Conservation (phyloP, 2,329 filamentous ascomycete genomes). For the Dothiorella sarmentorum region DNA sequence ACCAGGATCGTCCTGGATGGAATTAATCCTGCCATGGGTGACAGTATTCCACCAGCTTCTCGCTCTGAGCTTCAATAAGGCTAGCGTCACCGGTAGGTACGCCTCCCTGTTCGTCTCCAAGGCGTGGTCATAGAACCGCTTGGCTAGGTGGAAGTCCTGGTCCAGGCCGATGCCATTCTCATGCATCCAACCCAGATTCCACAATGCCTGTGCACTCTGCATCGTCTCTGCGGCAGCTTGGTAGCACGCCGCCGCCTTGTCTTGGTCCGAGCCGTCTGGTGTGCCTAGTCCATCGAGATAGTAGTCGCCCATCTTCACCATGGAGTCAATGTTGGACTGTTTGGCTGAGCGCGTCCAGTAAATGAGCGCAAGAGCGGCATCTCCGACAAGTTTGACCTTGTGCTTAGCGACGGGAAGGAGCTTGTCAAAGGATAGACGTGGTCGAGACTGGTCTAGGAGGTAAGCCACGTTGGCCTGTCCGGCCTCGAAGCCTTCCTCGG, state of each 20-base stretch:
- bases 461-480: conserved; percentile 89
- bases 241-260: conserved; percentile 92
- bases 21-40: conserved; percentile 85
- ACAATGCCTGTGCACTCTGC: conserved; percentile 90
- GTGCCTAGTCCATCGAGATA: conserved; percentile 82
- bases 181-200: conserved; percentile 99
- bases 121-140: conserved; percentile 91
- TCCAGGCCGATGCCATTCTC: conserved; percentile 91
- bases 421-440: conserved; percentile 51
- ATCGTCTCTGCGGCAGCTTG: conserved; percentile 86
- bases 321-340: conserved; percentile 86
- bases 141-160: conserved; percentile 96
- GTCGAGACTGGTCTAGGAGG: conserved; percentile 66
- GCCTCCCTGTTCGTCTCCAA: conserved; percentile 88
- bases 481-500: conserved; percentile 86
- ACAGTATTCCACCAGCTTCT: conserved; percentile 93
- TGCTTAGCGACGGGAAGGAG: conserved; percentile 47
- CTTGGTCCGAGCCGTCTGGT: conserved; percentile 52
- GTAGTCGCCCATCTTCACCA: conserved; percentile 98
- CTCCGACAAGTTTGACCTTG: conserved; percentile 50
- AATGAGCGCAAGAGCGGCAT: conserved; percentile 70
- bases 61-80: conserved; percentile 76
- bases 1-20: conserved; percentile 86
- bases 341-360: conserved; percentile 95
- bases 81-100: conserved; percentile 87